phyloP scores from a whole-genome alignment of 2,329 filamentous ascomycete species.

The Aspergillus transmontanensis region DNA sequence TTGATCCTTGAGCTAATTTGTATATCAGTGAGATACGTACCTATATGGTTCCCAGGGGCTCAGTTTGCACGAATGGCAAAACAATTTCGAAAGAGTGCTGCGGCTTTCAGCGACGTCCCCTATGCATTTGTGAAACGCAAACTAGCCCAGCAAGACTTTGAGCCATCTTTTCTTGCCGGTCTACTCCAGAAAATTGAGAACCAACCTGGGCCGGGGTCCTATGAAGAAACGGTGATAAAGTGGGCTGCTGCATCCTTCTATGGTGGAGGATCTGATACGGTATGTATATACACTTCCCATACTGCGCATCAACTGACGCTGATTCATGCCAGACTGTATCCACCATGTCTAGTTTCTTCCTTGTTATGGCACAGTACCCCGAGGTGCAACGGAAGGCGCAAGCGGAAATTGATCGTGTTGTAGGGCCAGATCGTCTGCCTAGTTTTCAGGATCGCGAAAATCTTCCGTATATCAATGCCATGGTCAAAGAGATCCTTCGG shows the following conservation, averaged over 20 bases:
- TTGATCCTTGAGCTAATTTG: background rate
- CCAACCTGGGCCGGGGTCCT: constrained; percentile 19
- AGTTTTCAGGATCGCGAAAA: constrained; percentile 39
- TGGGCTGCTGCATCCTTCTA: constrained; percentile 44
- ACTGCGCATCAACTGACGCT: background rate
- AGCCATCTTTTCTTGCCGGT: constrained; percentile 45
- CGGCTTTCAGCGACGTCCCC: constrained; percentile 39
- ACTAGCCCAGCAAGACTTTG: constrained; percentile 33
- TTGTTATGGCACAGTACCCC: constrained; percentile 56
- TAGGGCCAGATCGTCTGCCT: constrained; percentile 33
- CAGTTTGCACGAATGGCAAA: constrained; percentile 47
- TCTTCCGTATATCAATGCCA: constrained; percentile 38
- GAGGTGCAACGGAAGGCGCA: constrained; percentile 55
- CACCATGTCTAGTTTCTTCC: constrained; percentile 46
- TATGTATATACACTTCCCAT: constrained; percentile 12
- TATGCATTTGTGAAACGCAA: constrained; percentile 48
- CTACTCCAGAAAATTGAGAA: constrained; percentile 34
- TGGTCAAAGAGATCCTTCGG: constrained; percentile 40
- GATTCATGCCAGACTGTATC: constrained; percentile 41
- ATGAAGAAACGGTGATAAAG: constrained; percentile 31
- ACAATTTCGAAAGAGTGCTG: constrained; percentile 32
- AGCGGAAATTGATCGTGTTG: constrained; percentile 42
- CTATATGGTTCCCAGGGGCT: constrained; percentile 50
- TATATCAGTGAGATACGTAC: constrained; percentile 34
- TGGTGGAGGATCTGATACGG: constrained; percentile 45